Evolutionary conservation across 2,329 filamentous ascomycete species (phyloP).

Genomic region (Ceratocystis destructans): DNA sequence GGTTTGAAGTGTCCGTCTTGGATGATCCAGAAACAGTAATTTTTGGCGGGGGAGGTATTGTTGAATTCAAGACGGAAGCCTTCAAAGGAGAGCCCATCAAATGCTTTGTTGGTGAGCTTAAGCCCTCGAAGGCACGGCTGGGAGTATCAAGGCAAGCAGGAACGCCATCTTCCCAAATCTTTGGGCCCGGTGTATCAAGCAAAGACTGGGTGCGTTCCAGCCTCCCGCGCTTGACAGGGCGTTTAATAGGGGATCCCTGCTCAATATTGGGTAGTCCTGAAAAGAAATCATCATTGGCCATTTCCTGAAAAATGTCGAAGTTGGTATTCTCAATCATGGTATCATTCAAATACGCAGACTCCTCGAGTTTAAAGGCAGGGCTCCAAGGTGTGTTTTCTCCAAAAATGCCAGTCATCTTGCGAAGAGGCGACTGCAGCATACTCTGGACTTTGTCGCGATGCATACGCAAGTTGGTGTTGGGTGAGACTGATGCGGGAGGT

Average conservation of each 20-base stretch:
- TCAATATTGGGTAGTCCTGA: conserved; percentile 29
- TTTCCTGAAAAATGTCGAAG: conserved; percentile 46
- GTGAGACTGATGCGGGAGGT: conserved; percentile 65
- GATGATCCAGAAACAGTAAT: conserved; percentile 11
- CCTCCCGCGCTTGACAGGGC: conserved; percentile 43
- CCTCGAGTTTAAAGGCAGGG: conserved; percentile 49
- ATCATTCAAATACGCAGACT: conserved; percentile 37
- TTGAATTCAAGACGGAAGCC: conserved; percentile 19
- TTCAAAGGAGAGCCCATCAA: conserved; percentile 17
- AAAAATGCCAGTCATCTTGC: conserved; percentile 30
- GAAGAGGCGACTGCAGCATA: conserved; percentile 64
- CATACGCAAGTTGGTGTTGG: conserved; percentile 79
- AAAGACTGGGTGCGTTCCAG: conserved; percentile 48
- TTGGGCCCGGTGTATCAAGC: conserved; percentile 11
- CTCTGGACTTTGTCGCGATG: conserved; percentile 73
- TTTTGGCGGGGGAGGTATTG: conserved; percentile 6
- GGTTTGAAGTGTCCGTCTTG: conserved; percentile 9
- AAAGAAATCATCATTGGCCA: conserved; percentile 26
- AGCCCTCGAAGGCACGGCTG: conserved; percentile 21
- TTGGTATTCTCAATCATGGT: conserved; percentile 31
- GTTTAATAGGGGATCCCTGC: conserved; percentile 54
- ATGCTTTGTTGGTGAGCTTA: conserved; percentile 44
- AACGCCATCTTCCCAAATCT: conserved; percentile 19
- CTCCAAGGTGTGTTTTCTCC: conserved; percentile 46
- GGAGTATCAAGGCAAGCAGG: conserved; percentile 15